Base-by-base conservation (phyloP, 2,329 filamentous ascomycete genomes). In the Aspergillus sp. region DNA sequence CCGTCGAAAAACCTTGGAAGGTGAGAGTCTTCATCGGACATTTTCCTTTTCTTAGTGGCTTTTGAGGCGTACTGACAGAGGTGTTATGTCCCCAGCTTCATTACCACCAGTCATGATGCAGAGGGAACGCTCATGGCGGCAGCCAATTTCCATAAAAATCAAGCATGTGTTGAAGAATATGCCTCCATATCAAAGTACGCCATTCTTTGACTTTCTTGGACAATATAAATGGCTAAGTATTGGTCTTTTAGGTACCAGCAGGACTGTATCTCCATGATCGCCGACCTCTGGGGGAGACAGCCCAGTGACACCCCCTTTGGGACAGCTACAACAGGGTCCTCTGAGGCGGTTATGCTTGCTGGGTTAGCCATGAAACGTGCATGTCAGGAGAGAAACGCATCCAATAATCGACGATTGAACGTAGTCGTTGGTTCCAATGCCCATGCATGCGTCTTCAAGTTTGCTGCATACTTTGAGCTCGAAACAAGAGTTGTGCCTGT, bases 91-190 rank as follows among this genome's bases (percentile, higher is more conserved):
- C 5, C 7, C 11, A 42, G 40, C 19, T 42, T 42, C 40, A 22
- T 42, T 17, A 42, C 40, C 4, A 42, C 40, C 11, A 22, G 19
- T 3, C 40, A 42, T 42, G 11, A 22, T 17, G 5, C 40, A 42
- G 17, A 13, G 5, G 16, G 17, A 14, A 22, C 40, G 5, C 4
- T 42, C 5, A 22, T 42, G 19, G 17, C 17, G 17, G 19, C 40
- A 10, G 19, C 16, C 9, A 42, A 42, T 22, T 33, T 46, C 11
- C 44, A 46, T 11, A 46, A 46, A 20, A 53, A 45, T 20, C 51
- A 53, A 19, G 40, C 51, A 24, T 53, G 51, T 22, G 35, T 49
- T 17, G 51, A 53, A 13, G 46, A 53, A 46, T 53, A 53, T 38
- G 36, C 38, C 16, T 45, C 51, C 17, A 38, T 53, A 6, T 40